phyloP scores from a whole-genome alignment of 2,329 filamentous ascomycete genomes.

The Epichloe uncinata region DNA sequence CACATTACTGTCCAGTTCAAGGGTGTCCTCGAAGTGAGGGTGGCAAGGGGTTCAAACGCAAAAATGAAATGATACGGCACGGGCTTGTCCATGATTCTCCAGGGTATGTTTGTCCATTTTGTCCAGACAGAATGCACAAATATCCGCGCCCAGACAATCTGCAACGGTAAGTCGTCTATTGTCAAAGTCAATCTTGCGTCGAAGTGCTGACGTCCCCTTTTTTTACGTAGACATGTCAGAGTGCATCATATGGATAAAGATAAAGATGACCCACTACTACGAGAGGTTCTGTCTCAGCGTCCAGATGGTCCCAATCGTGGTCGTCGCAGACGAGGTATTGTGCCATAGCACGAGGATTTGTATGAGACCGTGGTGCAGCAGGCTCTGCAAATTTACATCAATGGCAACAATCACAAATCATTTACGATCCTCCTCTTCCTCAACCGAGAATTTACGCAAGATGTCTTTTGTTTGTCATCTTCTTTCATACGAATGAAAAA shows the following conservation, averaged over 20 bases:
- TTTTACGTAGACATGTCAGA: slow-evolving; percentile 60
- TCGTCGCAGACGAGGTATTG: slow-evolving; percentile 52
- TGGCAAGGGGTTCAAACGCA: slow-evolving; percentile 57
- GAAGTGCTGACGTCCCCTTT: slow-evolving; percentile 5
- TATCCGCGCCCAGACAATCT: slow-evolving; percentile 94
- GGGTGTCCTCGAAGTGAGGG: slow-evolving; percentile 50
- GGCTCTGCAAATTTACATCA: not conserved
- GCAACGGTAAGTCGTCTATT: slow-evolving; percentile 54
- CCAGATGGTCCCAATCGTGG: slow-evolving; percentile 75
- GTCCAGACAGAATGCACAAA: slow-evolving; percentile 82
- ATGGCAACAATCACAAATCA: not conserved
- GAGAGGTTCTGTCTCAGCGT: slow-evolving; percentile 75
- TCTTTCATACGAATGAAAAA: not conserved
- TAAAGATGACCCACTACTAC: slow-evolving; percentile 69
- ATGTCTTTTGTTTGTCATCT: not conserved
- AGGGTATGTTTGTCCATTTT: slow-evolving; percentile 93
- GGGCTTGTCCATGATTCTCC: slow-evolving; percentile 89
- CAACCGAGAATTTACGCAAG: not conserved
- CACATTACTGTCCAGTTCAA: slow-evolving; percentile 51
- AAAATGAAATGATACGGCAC: slow-evolving; percentile 61
- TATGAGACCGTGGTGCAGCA: not conserved
- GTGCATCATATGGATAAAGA: slow-evolving; percentile 85
- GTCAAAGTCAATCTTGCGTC: not conserved
- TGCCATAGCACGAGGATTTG: slow-evolving; percentile 11
- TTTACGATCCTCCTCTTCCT: not conserved